Base-by-base conservation (phyloP, 257 asterid genomes). In the Oldenlandia corymbosa region DNA sequence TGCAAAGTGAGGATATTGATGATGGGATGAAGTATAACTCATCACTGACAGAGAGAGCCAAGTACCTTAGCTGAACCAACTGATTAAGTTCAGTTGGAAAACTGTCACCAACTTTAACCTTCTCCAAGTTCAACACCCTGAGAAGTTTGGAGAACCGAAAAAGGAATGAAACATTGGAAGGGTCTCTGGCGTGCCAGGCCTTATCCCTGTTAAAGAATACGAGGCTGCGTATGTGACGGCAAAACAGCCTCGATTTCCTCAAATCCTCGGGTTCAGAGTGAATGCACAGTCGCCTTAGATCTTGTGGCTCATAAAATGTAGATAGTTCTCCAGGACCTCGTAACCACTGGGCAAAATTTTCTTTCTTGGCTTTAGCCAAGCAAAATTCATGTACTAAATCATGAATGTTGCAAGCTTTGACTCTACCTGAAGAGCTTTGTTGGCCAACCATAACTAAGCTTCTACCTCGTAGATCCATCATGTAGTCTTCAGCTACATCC, bases 371-470 rank as follows among this genome's bases (percentile, higher is more conserved):
- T 37, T 50, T 69, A 5, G 7, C 37, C 37, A 5, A 14, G 50
- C 70, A 70, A 43, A 75, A 75, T 11, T 70, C 50, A 55, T 60
- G 72, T 41, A 69, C 41, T 16, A 70, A 36, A 27, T 75, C 73
- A 54, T 74, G 79, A 43, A 65, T n/a, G 27, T 24, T 34, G 10
- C 71, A 64, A 8, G 75, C 10, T 74, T 70, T 65, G 50, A 65
- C 1, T 53, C 64, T 45, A 34, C 76, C 70, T 20, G 31, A 27
- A 3, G 36, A 69, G 26, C 56, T 61, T 42, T 42, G 63, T 41
- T 60, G 32, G 27, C 58, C 49, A 65, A 55, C 62, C 21, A 56
- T 52, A 14, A 75, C 51, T 6, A 70, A 45, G 41, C 64, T 70
- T 55, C 73, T 66, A 7, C 36, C 67, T 1, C 62, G 52, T 7